Conservation (phyloP, 176 grass and related monocot genomes). For the Phyllostachys edulis region DNA sequence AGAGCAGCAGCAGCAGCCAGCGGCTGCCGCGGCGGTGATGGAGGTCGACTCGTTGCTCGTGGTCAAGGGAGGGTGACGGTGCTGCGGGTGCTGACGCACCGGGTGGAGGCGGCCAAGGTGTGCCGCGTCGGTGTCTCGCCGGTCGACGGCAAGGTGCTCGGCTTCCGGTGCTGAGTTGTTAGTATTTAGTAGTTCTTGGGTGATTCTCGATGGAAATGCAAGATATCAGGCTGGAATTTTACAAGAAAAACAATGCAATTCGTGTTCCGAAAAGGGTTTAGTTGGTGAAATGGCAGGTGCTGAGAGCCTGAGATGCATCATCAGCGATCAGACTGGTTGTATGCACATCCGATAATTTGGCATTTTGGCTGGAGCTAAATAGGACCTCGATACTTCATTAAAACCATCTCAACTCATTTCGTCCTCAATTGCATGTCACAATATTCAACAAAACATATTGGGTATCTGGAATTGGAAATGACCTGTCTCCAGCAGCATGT, state of each 20-base stretch:
- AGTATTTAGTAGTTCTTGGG: not conserved
- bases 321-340: not conserved
- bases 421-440: not conserved
- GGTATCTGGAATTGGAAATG: not conserved
- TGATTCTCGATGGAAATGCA: not conserved
- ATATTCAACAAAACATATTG: not conserved
- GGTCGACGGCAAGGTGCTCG: constrained; percentile 56
- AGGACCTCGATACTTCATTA: not conserved
- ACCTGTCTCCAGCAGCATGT: not conserved
- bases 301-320: not conserved
- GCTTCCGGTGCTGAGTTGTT: constrained; percentile 57
- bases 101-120: constrained; percentile 55
- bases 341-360: not conserved
- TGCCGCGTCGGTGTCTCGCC: constrained; percentile 72
- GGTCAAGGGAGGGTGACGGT: constrained; percentile 70
- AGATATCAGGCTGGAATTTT: not conserved
- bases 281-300: not conserved
- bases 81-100: constrained; percentile 75
- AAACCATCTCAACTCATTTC: not conserved
- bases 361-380: not conserved
- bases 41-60: constrained; percentile 78
- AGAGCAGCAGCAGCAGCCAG: not conserved
- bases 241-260: not conserved
- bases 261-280: not conserved
- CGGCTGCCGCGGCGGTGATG: constrained; percentile 29